These are phyloP conservation scores for Seiridium unicorne DNA, from an alignment of 2,329 filamentous ascomycete species.

Conservation along the genomic window DNA sequence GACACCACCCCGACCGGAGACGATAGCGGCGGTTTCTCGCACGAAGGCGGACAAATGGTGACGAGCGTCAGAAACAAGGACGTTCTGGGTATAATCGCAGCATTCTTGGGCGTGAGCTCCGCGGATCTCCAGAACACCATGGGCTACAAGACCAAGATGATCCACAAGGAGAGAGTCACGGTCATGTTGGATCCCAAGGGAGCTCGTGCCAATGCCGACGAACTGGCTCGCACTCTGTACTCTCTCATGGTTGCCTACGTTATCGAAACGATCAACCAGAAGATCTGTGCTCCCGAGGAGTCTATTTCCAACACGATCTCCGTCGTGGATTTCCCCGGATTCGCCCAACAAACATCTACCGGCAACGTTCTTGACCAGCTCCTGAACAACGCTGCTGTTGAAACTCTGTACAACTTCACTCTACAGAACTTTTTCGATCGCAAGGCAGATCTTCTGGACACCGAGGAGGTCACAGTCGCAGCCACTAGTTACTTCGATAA, in stretches of 20 bases:
- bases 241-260: conserved; percentile 91
- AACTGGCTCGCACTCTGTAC: conserved; percentile 89
- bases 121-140: conserved; percentile 83
- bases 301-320: conserved; percentile 90
- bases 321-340: conserved; percentile 94
- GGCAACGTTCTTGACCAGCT: conserved; percentile 87
- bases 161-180: conserved; percentile 95
- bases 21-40: conserved; percentile 94
- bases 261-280: conserved; percentile 89
- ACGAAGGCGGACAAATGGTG: conserved; percentile 83
- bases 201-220: conserved; percentile 87
- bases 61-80: conserved; percentile 95
- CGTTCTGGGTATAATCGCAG: conserved; percentile 78
- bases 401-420: conserved; percentile 89
- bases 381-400: conserved; percentile 89
- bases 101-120: conserved; percentile 86
- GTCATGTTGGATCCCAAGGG: conserved; percentile 95
- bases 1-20: conserved; percentile 78
- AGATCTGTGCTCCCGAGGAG: conserved; percentile 83
- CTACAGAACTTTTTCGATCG: conserved; percentile 95
- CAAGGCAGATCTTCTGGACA: conserved; percentile 89
- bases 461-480: conserved; percentile 85
- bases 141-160: conserved; percentile 94
- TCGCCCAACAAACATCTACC: conserved; percentile 80
- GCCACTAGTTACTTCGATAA: conserved; percentile 98